Evolutionary conservation across 768 basidiomycete species (phyloP), one percentile per base, ranked within the genome.

Genomic region (Rhizopogon rudus): DNA sequence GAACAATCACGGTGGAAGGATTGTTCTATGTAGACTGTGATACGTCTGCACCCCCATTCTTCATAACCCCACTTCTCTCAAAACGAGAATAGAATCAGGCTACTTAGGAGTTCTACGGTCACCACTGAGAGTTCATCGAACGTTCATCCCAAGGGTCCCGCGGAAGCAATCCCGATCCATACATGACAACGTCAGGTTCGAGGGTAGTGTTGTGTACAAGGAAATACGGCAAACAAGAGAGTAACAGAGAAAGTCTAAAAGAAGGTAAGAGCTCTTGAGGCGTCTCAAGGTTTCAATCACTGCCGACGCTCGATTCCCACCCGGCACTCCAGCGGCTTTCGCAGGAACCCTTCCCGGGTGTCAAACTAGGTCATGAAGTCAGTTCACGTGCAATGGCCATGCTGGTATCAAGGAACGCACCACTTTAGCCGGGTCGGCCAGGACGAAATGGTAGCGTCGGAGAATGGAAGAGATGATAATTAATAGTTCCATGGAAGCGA

Each of bases 311-410:
- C 83, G 63, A 93, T 79, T 22, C 91, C 89, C 43, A 93, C 84
- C 52, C 67, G 73, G 64, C 91, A 93, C 17, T 71, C 74, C 31
- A 88, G 69, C 0, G 92, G 92, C 74, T 94, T 95, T 61, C 93
- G 77, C 58, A 95, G 73, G 74, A 96, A 95, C 2, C 93, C 93
- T 72, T 96, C 93, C 14, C 82, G 75, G 1, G 86, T 91, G 39
- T 81, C 76, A 52, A 94, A 72, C 86, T 91, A 43, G 62, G 10
- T 50, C 42, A 51, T 40, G 33, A 61, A 45, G 29, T 57, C 44
- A 37, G 22, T n/a, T 6, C 51, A 33, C 41, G 37, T 49, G 57
- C 35, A 51, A 60, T 51, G 16, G 17, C 17, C 49, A 40, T 35
- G 35, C 33, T 13, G 6, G 41, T 43, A 44, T 5, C 46, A 33